Conservation (phyloP, 1,139 yeast species). For the Nakaseomyces nivariensis region DNA sequence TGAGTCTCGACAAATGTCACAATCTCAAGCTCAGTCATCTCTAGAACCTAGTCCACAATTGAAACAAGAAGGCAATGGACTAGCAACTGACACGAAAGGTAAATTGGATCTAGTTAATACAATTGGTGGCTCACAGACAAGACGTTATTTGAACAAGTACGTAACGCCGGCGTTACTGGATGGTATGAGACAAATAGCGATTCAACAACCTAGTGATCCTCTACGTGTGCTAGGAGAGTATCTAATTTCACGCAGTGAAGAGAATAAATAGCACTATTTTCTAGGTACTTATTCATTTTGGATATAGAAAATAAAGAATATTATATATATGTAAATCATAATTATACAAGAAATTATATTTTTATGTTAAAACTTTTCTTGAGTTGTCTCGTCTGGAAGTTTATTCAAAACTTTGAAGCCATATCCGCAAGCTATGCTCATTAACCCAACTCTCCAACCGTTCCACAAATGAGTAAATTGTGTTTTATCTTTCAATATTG, state of each 20-base stretch:
- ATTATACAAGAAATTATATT: background rate
- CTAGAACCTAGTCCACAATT: background rate
- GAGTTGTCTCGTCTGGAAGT: slow-evolving; percentile 36
- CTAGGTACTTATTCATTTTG: background rate
- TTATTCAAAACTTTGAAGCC: slow-evolving; percentile 59
- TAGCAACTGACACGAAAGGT: background rate
- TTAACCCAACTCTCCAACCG: slow-evolving; percentile 84
- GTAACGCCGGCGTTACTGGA: slow-evolving; percentile 58
- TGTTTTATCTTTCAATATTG: slow-evolving; percentile 37
- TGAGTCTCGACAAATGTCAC: background rate
- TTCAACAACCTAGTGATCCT: slow-evolving; percentile 58
- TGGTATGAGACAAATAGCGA: slow-evolving; percentile 56
- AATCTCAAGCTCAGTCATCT: background rate
- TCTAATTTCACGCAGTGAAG: slow-evolving; percentile 44
- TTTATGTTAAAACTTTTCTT: slow-evolving; percentile 28
- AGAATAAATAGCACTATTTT: slow-evolving; percentile 8
- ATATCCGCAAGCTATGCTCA: slow-evolving; percentile 77
- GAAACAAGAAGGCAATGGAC: background rate
- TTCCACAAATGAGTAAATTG: slow-evolving; percentile 51
- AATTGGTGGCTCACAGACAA: slow-evolving; percentile 73
- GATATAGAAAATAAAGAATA: slow-evolving; percentile 1
- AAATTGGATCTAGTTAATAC: slow-evolving; percentile 35
- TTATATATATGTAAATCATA: background rate
- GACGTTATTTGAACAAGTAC: slow-evolving; percentile 66
- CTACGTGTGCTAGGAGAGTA: slow-evolving; percentile 61